Evolutionary conservation across 2,329 filamentous ascomycete species (phyloP), one percentile per base, ranked within the genome.

Genomic region (Colletotrichum sp.): DNA sequence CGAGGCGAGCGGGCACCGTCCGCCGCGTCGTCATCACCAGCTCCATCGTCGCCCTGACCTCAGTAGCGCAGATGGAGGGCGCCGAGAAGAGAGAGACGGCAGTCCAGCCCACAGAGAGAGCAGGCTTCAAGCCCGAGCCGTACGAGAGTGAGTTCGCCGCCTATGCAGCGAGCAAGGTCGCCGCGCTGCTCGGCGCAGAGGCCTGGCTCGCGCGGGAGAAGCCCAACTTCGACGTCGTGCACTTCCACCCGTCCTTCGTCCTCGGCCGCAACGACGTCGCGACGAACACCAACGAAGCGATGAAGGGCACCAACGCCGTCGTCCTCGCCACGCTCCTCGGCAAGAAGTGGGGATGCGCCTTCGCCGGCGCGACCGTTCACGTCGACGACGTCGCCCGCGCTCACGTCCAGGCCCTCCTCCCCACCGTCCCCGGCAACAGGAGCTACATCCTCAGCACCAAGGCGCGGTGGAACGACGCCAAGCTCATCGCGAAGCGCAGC

Each of bases 21-120:
- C 83, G 81, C 77, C 82, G 86, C 28, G 83, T 90, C 18, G 85
- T 90, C 12, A 82, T 89, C 9, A 90, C 88, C 12, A 88, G 86
- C 67, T 89, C 87, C n/a, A 88, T 89, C 76, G 89, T 88, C 5
- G 81, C 85, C 48, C 8, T 73, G 43, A 5, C 70, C 3, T 68
- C 71, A 8, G 71, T 76, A 4, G 71, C 71, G 30, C 71, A 76
- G 22, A 55, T 76, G 60, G 74, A 76, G 34, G 74, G 74, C 52
- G 58, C 32, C 60, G 74, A 75, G 62, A 55, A 52, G 13, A 18
- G 70, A 2, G 36, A 15, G 7, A 52, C 34, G 18, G 25, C 71
- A 4, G 66, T 75, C 6, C 61, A 18, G 12, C 75, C 75, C 34
- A 52, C 56, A 2, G 72, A 71, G 36, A 52, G 74, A 12, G 58